Percentiles rank a stretch among this genome's conserved stretches.
phyloP scores from a whole-genome alignment of 192 early-diverging fungal species.

The Cladochytrium replicatum region DNA sequence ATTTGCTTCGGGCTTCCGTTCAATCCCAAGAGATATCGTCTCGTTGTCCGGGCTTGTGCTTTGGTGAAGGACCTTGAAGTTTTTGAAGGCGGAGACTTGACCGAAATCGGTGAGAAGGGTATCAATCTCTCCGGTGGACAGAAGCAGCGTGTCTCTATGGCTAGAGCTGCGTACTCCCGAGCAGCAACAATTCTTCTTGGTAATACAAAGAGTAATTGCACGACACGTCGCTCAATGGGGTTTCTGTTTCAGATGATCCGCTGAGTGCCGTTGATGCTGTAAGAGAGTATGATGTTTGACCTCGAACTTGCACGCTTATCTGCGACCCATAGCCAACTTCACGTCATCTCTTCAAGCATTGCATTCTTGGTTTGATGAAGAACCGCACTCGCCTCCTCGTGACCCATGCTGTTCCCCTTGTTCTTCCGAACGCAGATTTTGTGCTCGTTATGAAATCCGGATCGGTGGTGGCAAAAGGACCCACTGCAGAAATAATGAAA shows the following conservation, averaged over 20 bases:
- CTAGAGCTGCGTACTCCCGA: constrained; percentile 1
- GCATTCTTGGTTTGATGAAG: constrained; percentile 58
- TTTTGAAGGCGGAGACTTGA: background rate
- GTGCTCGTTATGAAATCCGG: constrained; percentile 27
- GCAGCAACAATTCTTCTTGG: constrained; percentile 27
- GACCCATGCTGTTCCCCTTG: constrained; percentile 53
- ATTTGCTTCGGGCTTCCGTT: constrained; percentile 45
- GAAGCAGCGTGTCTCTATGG: constrained; percentile 21
- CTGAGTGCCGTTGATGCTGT: constrained; percentile 60
- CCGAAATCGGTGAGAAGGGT: constrained; percentile 55
- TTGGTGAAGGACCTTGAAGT: constrained; percentile 42
- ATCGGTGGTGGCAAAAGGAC: background rate
- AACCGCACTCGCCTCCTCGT: constrained; percentile 71
- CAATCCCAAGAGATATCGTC: constrained; percentile 38
- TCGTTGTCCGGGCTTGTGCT: constrained; percentile 49
- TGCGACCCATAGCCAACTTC: no score
- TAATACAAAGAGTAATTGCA: constrained; percentile 34
- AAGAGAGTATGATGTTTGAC: constrained; percentile 72
- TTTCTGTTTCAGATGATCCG: constrained; percentile 44
- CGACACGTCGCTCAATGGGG: no score
- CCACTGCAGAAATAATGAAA: background rate
- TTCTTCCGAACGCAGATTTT: constrained; percentile 13
- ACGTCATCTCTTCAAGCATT: constrained; percentile 65
- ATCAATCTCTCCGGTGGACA: constrained; percentile 48
- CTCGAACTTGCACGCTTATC: no score